Percentiles rank a stretch among this genome's conserved stretches.
Conservation (phyloP, 2,329 filamentous ascomycete species). For the Penicillium digitatum region DNA sequence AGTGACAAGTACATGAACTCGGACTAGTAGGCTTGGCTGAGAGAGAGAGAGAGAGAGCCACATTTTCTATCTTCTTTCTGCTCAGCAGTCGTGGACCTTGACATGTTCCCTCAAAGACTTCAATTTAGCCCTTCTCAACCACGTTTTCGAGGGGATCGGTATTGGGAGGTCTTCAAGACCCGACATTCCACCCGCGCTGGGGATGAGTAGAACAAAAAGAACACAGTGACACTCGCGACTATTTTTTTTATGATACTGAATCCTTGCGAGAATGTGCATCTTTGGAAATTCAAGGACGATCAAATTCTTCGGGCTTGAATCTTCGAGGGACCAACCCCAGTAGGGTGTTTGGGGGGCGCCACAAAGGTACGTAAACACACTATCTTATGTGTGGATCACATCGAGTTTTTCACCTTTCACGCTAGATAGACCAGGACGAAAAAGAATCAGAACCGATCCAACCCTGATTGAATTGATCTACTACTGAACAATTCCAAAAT, state of each 20-base stretch:
- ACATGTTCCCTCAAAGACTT: no score
- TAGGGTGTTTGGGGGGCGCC: background rate
- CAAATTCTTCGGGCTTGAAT: background rate
- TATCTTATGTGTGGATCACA: background rate
- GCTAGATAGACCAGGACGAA: background rate
- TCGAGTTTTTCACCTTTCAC: background rate
- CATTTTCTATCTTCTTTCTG: background rate
- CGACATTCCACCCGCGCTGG: constrained; percentile 7
- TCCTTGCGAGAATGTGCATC: background rate
- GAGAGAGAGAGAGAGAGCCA: no score
- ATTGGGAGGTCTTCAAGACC: constrained; percentile 15
- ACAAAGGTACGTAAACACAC: background rate
- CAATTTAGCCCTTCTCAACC: no score
- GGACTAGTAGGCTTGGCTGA: background rate
- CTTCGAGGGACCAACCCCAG: background rate
- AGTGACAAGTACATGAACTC: background rate
- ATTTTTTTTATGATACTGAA: background rate
- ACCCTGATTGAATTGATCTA: no score
- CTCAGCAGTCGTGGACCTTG: no score
- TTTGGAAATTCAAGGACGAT: background rate
- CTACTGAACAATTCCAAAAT: no score
- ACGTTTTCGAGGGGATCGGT: constrained; percentile 19
- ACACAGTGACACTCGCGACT: background rate
- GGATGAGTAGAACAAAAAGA: background rate
- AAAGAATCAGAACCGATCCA: no score